Evolutionary conservation across 176 grass and related monocot genomes (phyloP), one percentile per base, ranked within the genome.

Genomic region (Melocanna baccifera): DNA sequence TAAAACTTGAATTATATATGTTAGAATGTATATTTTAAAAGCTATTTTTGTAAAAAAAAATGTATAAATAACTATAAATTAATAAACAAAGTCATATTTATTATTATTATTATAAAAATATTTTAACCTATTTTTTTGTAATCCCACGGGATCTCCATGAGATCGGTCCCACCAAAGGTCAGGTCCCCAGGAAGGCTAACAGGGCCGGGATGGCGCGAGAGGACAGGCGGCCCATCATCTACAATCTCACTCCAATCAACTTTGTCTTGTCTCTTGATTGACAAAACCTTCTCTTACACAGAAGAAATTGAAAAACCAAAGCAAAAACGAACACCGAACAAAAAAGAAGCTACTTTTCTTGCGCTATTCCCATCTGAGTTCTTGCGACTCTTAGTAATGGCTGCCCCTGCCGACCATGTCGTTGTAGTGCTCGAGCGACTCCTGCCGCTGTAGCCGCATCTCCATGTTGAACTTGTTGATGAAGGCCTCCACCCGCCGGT

Each of bases 381-480:
- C 56, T 29, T 25, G 40, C 47, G 73, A 32, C 55, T 65, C 14
- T 43, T 85, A 89, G 69, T 92, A 88, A 68, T 61, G 77, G 80
- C 73, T 53, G 36, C 88, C 87, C 80, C 73, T 47, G 86, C 80
- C 87, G 65, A 96, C 75, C 93, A 96, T 94, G 40, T 99, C 89
- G 77, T 66, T 89, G 86, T 99, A 96, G 70, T 99, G 90, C 81
- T 88, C 92, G 34, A 96, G 78, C 36, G 97, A 99, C 46, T 96
- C 93, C 61, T 89, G 97, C 39, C 97, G 90, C 84, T 99, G 97
- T 81, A 99, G 68, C 79, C 93, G 87, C 91, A 99, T 99, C 79
- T 99, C 97, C 89, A 96, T 92, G 83, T 99, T 99, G 83, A 99
- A 96, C 82, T 96, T 99, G 83, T 91, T 89, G 80, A 99, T 99